Conservation (phyloP, 192 early-diverging fungal species). For the Coemansia sp. region DNA sequence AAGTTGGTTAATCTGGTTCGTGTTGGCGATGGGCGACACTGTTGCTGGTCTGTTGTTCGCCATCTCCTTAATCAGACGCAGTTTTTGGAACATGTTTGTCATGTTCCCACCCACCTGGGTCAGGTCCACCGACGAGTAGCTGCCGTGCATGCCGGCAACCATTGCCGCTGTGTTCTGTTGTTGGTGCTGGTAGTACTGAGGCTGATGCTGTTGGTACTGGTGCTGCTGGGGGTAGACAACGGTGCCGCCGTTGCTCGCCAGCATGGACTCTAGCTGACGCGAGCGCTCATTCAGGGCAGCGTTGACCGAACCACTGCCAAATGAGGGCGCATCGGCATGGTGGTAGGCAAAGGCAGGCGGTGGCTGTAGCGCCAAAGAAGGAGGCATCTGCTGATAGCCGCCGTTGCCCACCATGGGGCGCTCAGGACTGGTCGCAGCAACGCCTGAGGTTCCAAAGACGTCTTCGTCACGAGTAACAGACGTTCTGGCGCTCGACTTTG, state of each 20-base stretch:
- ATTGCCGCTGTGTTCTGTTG: neutral
- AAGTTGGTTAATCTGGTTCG: constrained; percentile 12
- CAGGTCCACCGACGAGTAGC: constrained; percentile 30
- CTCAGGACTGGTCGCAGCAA: constrained; percentile 6
- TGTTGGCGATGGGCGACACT: constrained; percentile 14
- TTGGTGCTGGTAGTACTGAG: no score
- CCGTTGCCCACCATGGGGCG: neutral
- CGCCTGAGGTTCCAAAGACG: constrained; percentile 20
- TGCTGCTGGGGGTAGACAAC: neutral
- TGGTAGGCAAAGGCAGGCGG: neutral
- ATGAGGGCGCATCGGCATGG: constrained; percentile 4
- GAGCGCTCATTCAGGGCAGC: constrained; percentile 35
- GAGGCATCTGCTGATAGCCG: constrained; percentile 12
- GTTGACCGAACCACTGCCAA: constrained; percentile 6
- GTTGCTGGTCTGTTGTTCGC: constrained; percentile 31
- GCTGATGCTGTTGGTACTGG: no score
- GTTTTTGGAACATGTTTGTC: constrained; percentile 45
- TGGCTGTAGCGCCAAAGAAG: neutral
- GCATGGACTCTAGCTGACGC: constrained; percentile 40
- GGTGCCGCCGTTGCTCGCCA: constrained; percentile 7
- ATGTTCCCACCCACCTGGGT: constrained; percentile 21
- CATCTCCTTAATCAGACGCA: constrained; percentile 39
- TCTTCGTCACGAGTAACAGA: constrained; percentile 31
- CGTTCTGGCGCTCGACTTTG: constrained; percentile 6
- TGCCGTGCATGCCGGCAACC: constrained; percentile 1